Percentiles rank a stretch among this genome's conserved stretches.
These are phyloP conservation scores for Eucalyptus lansdowneana DNA, from an alignment of 345 rosid genomes.

Conservation along the genomic window DNA sequence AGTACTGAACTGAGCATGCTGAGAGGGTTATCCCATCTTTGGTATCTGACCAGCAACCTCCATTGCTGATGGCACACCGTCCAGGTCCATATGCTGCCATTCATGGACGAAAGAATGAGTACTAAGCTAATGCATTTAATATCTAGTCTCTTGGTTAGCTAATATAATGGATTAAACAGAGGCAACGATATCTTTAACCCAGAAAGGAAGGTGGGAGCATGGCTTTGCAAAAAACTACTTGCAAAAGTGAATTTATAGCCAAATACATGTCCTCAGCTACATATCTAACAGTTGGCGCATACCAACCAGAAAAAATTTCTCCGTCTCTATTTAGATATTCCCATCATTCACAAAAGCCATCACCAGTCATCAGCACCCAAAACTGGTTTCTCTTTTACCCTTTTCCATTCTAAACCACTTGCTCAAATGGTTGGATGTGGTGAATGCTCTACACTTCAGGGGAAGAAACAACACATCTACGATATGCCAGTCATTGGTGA, in stretches of 20 bases:
- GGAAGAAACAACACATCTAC: not conserved
- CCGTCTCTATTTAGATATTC: not conserved
- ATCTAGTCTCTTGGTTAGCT: not conserved
- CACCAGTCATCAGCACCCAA: not conserved
- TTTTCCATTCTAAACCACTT: not conserved
- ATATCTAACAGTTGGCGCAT: not conserved
- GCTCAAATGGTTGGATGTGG: not conserved
- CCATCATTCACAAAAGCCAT: not conserved
- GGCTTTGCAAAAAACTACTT: not conserved
- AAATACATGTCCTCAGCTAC: not conserved
- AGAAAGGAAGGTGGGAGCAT: not conserved
- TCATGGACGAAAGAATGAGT: not conserved
- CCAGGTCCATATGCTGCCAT: constrained; percentile 66
- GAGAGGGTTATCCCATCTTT: constrained; percentile 43
- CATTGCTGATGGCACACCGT: constrained; percentile 55
- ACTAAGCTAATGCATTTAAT: not conserved
- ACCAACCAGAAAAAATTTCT: not conserved
- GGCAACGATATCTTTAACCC: not conserved
- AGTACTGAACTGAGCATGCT: constrained; percentile 71
- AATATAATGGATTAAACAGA: not conserved
- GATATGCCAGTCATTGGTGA: not conserved
- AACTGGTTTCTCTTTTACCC: not conserved
- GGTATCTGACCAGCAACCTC: constrained; percentile 96
- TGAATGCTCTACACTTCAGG: not conserved
- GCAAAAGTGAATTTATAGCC: not conserved